Conservation (phyloP, 805 yeast species). For the Wickerhamiella sergipiensis region DNA sequence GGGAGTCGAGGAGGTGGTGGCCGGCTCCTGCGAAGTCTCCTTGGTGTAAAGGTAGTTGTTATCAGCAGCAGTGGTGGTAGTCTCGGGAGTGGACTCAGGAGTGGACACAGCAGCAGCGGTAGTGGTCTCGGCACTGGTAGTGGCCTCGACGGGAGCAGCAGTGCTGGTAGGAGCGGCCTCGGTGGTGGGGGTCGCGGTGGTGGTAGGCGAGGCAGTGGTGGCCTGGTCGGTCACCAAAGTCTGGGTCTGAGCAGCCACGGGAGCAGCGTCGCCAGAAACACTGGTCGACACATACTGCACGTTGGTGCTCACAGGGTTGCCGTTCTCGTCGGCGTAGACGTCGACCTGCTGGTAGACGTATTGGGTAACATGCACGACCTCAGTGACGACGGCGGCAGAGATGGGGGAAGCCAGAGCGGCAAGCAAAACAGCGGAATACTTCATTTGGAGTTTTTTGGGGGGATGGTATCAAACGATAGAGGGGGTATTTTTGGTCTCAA, state of each 20-base stretch:
- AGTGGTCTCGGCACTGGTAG: constrained; percentile 5
- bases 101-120: constrained; percentile 2
- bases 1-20: constrained; percentile 2
- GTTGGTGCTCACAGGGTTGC: constrained; percentile 14
- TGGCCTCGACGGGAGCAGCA: constrained; percentile 3
- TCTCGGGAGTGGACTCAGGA: constrained; percentile 2
- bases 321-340: constrained; percentile 16
- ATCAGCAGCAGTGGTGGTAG: constrained; percentile 5
- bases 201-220: constrained; percentile 4
- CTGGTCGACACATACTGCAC: neutral
- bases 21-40: neutral
- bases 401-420: constrained; percentile 4
- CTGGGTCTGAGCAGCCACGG: neutral
- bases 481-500: neutral
- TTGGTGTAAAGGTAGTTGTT: neutral
- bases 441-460: neutral
- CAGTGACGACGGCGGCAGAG: constrained; percentile 16
- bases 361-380: constrained; percentile 14
- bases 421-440: constrained; percentile 2
- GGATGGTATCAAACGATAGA: neutral
- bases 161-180: constrained; percentile 1
- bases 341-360: constrained; percentile 14
- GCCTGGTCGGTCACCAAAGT: neutral
- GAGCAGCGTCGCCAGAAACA: neutral
- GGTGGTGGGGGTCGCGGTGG: constrained; percentile 4